Evolutionary conservation across 352 stramenopile genomes (phyloP).

Genomic region (Globisporangium splendens): DNA sequence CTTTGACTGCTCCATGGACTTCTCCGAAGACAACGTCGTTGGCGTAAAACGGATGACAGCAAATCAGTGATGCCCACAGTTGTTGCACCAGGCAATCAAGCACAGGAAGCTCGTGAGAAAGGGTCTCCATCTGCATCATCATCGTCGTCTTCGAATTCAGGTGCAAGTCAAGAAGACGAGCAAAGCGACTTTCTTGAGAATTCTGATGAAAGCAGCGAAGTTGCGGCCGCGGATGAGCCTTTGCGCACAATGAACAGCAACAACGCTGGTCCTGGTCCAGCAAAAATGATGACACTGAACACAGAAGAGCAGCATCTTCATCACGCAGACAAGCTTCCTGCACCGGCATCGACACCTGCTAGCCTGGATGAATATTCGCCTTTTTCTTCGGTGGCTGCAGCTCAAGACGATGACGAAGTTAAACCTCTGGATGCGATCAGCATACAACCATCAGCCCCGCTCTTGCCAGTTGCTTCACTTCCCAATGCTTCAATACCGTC

Average conservation of each 20-base stretch:
- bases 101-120: background rate
- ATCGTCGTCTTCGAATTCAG: constrained; percentile 6
- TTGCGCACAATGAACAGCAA: background rate
- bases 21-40: constrained; percentile 41
- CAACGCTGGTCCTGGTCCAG: background rate
- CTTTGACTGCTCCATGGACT: constrained; percentile 77
- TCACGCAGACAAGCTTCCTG: background rate
- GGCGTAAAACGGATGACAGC: background rate
- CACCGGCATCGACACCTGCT: background rate
- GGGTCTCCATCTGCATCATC: background rate
- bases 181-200: constrained; percentile 29
- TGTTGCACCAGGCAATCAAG: constrained; percentile 1
- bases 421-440: background rate
- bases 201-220: constrained; percentile 10
- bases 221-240: background rate
- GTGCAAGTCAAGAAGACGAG: constrained; percentile 14
- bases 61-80: background rate
- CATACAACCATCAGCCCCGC: background rate
- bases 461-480: background rate
- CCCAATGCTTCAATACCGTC: background rate
- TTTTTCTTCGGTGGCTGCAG: background rate
- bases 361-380: background rate
- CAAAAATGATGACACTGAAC: background rate
- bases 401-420: background rate
- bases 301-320: background rate